Evolutionary conservation across 1,139 yeast species (phyloP), one percentile per base, ranked within the genome.

Genomic region (Yamadazyma membranifaciens): DNA sequence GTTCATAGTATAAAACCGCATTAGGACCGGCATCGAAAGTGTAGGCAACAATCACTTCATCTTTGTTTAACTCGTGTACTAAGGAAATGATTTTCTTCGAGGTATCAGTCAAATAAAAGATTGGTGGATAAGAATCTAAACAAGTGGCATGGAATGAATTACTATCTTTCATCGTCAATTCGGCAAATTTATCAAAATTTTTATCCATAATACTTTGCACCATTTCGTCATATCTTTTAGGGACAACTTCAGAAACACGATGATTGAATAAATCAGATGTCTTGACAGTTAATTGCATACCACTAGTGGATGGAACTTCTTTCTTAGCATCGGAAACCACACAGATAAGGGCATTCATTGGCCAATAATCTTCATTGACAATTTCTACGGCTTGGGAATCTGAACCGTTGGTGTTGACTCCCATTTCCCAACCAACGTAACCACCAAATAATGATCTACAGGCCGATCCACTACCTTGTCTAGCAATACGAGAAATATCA

Each of bases 1-100:
- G 75, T 58, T 84, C 81, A 61, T 91, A 92, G 69, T 92, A 92
- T 47, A 92, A 78, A 37, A 92, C 99, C 11, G 97, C 96, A 66
- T 92, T 92, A 61, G 99, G 98, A 57, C 99, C 99, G 31, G 99
- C 99, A 63, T 92, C 99, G 58, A 86, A 92, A 3, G 99, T 94
- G 65, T 92, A 92, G 29, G 98, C 98, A 17, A 96, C 97, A 41
- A 89, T 73, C 13, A 75, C 75, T 49, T 76, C 82, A 40, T 60
- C 59, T 49, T 74, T 82, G 59, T 92, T 92, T 61, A 92, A 80
- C 43, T 74, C 70, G 62, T 92, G 95, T 29, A 91, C 78, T 43
- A 89, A 72, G 54, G 86, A 87, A 52, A 94, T 87, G 57, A 91
- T 81, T 47, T 83, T 83, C 55, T 86, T 87, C 12, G 98, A 89